These are phyloP conservation scores for Vinca minor DNA, from an alignment of 257 asterid genomes.

Conservation along the genomic window DNA sequence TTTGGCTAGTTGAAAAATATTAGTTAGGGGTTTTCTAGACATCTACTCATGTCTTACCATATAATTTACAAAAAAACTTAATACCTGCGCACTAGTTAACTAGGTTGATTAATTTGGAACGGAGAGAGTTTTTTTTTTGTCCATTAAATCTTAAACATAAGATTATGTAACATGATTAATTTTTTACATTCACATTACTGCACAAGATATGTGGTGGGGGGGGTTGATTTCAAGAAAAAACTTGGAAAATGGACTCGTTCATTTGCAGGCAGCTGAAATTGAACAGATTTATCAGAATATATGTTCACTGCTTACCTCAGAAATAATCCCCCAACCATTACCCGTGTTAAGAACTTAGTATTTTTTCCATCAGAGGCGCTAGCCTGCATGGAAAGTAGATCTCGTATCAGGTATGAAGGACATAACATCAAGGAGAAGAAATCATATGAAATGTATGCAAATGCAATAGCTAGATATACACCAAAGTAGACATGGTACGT, in stretches of 20 bases:
- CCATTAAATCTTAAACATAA: too few species aligned
- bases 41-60: too few species aligned
- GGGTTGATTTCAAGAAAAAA: not conserved
- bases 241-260: not conserved
- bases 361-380: slow-evolving; percentile 81
- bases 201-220: not conserved
- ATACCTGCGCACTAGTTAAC: too few species aligned
- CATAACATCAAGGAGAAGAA: not conserved
- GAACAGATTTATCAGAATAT: not conserved
- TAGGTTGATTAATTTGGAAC: too few species aligned
- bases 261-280: not conserved
- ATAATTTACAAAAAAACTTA: too few species aligned
- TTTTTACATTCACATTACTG: not conserved
- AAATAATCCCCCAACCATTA: slow-evolving; percentile 75
- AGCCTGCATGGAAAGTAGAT: slow-evolving; percentile 46
- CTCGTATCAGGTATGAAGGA: slow-evolving; percentile 10
- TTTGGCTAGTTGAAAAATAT: too few species aligned
- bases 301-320: slow-evolving; percentile 48
- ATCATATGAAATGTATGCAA: not conserved
- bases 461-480: slow-evolving; percentile 3
- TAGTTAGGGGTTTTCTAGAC: too few species aligned
- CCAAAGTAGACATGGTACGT: slow-evolving; percentile 11
- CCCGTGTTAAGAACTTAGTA: slow-evolving; percentile 59
- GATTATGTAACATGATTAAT: not conserved
- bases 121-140: too few species aligned